phyloP scores from a whole-genome alignment of 768 basidiomycete genomes.

The Aureoboletus auriporus region DNA sequence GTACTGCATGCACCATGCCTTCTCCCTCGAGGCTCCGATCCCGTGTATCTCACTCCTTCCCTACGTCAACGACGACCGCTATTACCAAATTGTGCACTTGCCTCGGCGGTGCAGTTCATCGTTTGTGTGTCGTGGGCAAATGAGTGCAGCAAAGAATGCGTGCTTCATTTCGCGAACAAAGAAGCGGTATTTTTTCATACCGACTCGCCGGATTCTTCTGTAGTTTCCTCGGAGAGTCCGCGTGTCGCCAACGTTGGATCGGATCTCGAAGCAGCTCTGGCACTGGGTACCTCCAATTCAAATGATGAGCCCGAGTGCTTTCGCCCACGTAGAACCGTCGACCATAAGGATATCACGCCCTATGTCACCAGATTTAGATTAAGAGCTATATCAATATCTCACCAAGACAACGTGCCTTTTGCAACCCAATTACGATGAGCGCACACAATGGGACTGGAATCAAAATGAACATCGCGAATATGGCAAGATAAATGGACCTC shows the following conservation, averaged over 20 bases:
- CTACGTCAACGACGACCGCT: constrained; percentile 9
- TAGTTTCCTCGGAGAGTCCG: constrained; percentile 1
- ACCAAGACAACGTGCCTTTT: constrained; percentile 34
- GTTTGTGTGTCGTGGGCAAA: background rate
- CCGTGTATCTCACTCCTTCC: constrained; percentile 17
- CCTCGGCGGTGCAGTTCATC: background rate
- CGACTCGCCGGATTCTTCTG: background rate
- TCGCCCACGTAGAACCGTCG: constrained; percentile 2
- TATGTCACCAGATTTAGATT: constrained; percentile 13
- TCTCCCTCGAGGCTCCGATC: constrained; percentile 12
- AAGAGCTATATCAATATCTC: background rate
- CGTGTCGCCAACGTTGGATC: constrained; percentile 4
- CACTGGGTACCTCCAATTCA: constrained; percentile 20
- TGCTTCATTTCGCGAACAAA: constrained; percentile 3
- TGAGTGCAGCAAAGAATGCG: constrained; percentile 1
- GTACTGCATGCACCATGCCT: constrained; percentile 6
- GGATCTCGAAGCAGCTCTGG: constrained; percentile 17
- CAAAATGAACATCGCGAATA: constrained; percentile 1
- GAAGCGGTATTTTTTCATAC: constrained; percentile 7
- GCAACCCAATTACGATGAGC: constrained; percentile 46
- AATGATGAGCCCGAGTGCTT: constrained; percentile 7
- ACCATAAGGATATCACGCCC: constrained; percentile 39
- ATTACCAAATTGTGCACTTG: background rate
- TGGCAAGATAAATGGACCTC: constrained; percentile 14
- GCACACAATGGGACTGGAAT: constrained; percentile 46